A percentile compares a stretch with the other conserved stretches of the same genome.
phyloP scores from a whole-genome alignment of 805 yeast species.

The Candida nemodendra region DNA sequence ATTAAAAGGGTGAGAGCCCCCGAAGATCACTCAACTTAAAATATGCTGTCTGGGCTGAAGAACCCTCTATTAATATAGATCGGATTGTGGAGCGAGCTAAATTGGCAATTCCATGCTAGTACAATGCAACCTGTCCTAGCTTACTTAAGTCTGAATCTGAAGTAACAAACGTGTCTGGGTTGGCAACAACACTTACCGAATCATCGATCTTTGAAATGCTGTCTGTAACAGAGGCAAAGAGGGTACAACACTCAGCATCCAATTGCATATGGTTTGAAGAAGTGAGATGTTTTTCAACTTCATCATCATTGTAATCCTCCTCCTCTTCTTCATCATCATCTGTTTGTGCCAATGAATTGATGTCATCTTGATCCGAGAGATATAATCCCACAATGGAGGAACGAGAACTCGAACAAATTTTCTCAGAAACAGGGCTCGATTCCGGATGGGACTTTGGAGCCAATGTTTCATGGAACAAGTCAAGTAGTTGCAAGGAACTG shows the following conservation, averaged over 20 bases:
- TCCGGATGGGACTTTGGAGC: slow-evolving; percentile 1
- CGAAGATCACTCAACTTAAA: too few species aligned
- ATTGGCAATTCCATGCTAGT: background rate
- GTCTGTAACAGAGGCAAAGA: slow-evolving; percentile 5
- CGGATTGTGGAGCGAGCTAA: too few species aligned
- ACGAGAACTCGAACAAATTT: background rate
- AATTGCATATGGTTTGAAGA: background rate
- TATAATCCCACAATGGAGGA: slow-evolving; percentile 7
- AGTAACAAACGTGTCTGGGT: slow-evolving; percentile 5
- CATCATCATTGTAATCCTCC: slow-evolving; percentile 10
- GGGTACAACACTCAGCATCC: slow-evolving; percentile 8
- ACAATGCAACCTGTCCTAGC: slow-evolving; percentile 5
- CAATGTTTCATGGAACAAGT: slow-evolving; percentile 7
- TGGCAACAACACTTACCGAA: slow-evolving; percentile 5
- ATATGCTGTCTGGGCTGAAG: too few species aligned
- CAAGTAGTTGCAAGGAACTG: slow-evolving; percentile 13
- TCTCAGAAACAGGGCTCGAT: background rate
- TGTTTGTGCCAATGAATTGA: slow-evolving; percentile 5
- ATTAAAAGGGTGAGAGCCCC: background rate
- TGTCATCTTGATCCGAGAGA: slow-evolving; percentile 11
- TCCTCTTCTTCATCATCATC: slow-evolving; percentile 9
- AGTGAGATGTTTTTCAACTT: slow-evolving; percentile 10
- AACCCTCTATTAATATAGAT: too few species aligned
- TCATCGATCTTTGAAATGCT: slow-evolving; percentile 7
- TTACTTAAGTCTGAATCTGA: slow-evolving; percentile 4